Base-by-base conservation (phyloP, 2,329 filamentous ascomycete genomes). In the Eurotiales sp. region DNA sequence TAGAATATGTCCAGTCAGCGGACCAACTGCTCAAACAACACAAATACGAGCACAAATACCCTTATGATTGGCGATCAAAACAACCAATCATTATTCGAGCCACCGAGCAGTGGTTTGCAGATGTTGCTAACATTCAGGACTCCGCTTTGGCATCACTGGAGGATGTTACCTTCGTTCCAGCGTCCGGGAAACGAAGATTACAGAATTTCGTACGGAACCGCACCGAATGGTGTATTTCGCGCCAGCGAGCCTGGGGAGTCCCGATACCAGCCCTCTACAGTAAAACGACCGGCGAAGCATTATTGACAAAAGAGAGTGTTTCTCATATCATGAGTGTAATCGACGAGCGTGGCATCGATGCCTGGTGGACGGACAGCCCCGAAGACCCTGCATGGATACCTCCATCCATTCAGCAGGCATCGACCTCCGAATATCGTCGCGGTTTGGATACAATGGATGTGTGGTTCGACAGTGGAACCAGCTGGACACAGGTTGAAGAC, bases 391-490 rank as follows among this genome's bases (percentile, higher is more conserved):
- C 81, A 0, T 99, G 92, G 92, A 77, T 95, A 27, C 83, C 85
- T 2, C 70, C 81, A 5, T 79, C 81, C 8, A 73, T 96, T 1
- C 72, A 73, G 39, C 67, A 68, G 27, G 72, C 77, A 12, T 49
- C 63, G 8, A 61, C 66, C 25, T 45, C 59, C 4, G 67, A 72
- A 4, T 93, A 86, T 64, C 76, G 80, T 43, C 86, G 93, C 56
- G 92, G 92, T 12, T 88, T 78, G 39, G 93, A 99, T 63, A 99
- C 93, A 0, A 99, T 99, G 93, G 93, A 99, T 68, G 93, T 99
- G 8, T 99, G 93, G 93, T 99, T 99, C 61, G 93, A 99, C 68
- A 97, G 93, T 58, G 93, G 93, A 5, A 96, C 88, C 45, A 96
- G 90, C 63, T 99, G 93, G 93, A 87, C 80, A 2, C 72, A 74